phyloP scores from a whole-genome alignment of 208 protist genomes.

The Wallacemonas sp. region DNA sequence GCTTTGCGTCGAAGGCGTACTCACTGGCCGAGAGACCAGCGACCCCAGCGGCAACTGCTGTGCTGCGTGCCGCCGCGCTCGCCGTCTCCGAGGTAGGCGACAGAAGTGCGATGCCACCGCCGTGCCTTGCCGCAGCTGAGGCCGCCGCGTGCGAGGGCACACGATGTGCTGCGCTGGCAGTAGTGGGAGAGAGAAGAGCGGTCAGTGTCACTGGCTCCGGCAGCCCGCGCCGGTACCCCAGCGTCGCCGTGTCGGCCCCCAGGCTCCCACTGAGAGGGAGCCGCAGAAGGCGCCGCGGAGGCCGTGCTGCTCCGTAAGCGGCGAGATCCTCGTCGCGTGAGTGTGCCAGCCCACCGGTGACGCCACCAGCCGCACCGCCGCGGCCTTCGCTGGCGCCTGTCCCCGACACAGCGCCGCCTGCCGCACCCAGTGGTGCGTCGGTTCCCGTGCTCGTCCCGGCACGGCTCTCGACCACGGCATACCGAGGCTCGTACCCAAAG shows the following conservation, averaged over 20 bases:
- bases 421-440: not conserved
- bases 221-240: not conserved
- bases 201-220: constrained; percentile 3
- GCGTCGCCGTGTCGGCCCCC: not conserved
- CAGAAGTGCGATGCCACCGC: not conserved
- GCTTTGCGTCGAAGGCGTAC: no score
- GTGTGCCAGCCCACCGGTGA: not conserved
- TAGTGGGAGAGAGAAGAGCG: not conserved
- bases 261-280: not conserved
- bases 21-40: not conserved
- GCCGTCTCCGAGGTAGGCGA: constrained; percentile 18
- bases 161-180: not conserved
- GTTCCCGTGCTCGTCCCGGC: not conserved
- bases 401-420: not conserved
- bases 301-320: not conserved
- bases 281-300: not conserved
- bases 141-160: no score
- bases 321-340: not conserved
- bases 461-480: not conserved
- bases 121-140: not conserved
- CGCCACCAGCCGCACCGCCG: not conserved
- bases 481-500: constrained; percentile 58
- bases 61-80: not conserved
- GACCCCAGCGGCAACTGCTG: not conserved
- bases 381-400: not conserved